phyloP scores from a whole-genome alignment of 306 rosid genomes.

The Elaeagnus macrophylla region DNA sequence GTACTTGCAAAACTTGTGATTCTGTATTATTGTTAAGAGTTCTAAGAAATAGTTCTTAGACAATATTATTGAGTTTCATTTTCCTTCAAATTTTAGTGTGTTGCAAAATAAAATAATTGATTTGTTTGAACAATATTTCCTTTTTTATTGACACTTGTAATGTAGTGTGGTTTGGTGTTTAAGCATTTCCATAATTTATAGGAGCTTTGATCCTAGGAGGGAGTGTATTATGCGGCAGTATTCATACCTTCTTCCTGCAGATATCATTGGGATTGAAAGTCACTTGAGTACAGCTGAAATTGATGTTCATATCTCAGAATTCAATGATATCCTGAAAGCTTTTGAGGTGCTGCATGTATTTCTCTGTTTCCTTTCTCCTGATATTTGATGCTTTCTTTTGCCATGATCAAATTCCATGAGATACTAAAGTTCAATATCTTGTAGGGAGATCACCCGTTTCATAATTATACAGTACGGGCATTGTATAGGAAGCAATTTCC shows the following conservation, averaged over 20 bases:
- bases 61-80: not conserved
- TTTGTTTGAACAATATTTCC: not conserved
- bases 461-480: slow-evolving; percentile 78
- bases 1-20: not conserved
- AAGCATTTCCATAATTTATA: slow-evolving; percentile 11
- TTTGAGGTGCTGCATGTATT: slow-evolving; percentile 50
- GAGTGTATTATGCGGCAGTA: slow-evolving; percentile 76
- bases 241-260: slow-evolving; percentile 75
- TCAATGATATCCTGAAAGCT: slow-evolving; percentile 52
- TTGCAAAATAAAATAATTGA: not conserved
- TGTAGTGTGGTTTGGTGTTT: too few relatives aligned
- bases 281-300: slow-evolving; percentile 42
- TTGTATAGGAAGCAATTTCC: slow-evolving; percentile 48
- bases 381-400: not conserved
- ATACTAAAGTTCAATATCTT: slow-evolving; percentile 15
- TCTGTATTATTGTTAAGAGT: not conserved
- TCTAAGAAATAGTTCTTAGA: not conserved
- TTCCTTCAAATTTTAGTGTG: not conserved
- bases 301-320: slow-evolving; percentile 63
- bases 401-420: not conserved
- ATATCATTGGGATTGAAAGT: slow-evolving; percentile 63
- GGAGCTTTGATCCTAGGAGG: slow-evolving; percentile 86
- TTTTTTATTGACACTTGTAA: not conserved
- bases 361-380: not conserved
- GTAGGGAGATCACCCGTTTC: slow-evolving; percentile 88